phyloP scores from a whole-genome alignment of 768 basidiomycete species.

The Trametes sanguinea region DNA sequence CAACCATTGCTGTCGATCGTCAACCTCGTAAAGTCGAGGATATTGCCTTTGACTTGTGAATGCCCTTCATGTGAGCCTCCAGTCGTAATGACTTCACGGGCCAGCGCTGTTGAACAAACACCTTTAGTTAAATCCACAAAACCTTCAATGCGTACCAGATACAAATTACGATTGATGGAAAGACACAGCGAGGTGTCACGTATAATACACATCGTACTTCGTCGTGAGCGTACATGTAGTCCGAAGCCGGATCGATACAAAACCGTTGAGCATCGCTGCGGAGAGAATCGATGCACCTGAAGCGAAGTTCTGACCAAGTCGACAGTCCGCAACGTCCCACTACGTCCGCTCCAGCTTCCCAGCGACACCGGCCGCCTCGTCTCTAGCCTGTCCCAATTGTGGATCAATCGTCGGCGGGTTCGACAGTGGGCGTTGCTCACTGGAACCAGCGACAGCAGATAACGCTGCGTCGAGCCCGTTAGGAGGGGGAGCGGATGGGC shows the following conservation, averaged over 20 bases:
- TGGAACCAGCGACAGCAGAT: slow-evolving; percentile 7
- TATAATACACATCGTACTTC: slow-evolving; percentile 10
- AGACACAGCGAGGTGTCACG: not conserved
- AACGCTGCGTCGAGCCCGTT: slow-evolving; percentile 13
- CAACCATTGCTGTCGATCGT: not conserved
- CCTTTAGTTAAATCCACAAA: too few relatives aligned
- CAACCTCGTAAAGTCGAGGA: too few relatives aligned
- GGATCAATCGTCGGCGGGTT: slow-evolving; percentile 32
- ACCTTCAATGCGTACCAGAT: not conserved
- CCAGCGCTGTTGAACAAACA: too few relatives aligned
- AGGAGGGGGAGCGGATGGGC: slow-evolving; percentile 4
- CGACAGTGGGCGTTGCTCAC: slow-evolving; percentile 8
- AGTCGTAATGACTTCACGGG: too few relatives aligned
- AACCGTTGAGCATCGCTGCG: not conserved
- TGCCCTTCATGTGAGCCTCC: too few relatives aligned
- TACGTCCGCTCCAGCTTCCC: slow-evolving; percentile 33
- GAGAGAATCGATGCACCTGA: not conserved
- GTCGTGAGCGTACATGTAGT: slow-evolving; percentile 10
- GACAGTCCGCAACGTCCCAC: not conserved
- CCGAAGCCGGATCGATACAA: slow-evolving; percentile 5
- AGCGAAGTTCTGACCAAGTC: not conserved
- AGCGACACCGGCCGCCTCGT: slow-evolving; percentile 37
- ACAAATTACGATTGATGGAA: not conserved
- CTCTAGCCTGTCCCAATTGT: slow-evolving; percentile 36
- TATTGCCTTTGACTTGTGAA: too few relatives aligned